These are phyloP conservation scores for Pseudognaphalium luteoalbum DNA, from an alignment of 129 eudicot genomes.

Conservation along the genomic window DNA sequence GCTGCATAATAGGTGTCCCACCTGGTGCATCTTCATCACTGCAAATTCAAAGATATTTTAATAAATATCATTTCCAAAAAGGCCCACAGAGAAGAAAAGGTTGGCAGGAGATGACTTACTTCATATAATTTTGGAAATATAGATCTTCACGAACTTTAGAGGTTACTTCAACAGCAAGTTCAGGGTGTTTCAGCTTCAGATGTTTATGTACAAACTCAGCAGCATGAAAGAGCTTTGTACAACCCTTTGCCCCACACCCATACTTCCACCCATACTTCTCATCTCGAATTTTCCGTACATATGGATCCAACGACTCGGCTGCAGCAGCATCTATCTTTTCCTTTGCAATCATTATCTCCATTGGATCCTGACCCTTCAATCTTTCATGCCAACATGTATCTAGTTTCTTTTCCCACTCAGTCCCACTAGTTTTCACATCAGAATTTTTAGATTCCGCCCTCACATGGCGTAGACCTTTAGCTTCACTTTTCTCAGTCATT, in stretches of 20 bases:
- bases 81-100: background rate
- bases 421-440: constrained; percentile 48
- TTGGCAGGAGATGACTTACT: constrained; percentile 41
- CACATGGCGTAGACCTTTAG: constrained; percentile 87
- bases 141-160: constrained; percentile 94
- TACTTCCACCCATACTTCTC: constrained; percentile 99
- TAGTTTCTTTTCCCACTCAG: constrained; percentile 86
- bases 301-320: constrained; percentile 85
- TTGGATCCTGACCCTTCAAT: constrained; percentile 81
- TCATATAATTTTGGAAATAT: constrained; percentile 92
- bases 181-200: constrained; percentile 91
- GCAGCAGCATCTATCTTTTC: constrained; percentile 96
- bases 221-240: constrained; percentile 98
- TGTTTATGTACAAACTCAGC: constrained; percentile 95
- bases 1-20: constrained; percentile 87
- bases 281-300: constrained; percentile 92
- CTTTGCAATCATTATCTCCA: constrained; percentile 90
- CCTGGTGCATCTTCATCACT: constrained; percentile 97
- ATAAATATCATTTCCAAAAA: constrained; percentile 8
- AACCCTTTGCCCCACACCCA: constrained; percentile 98
- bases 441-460: constrained; percentile 66
- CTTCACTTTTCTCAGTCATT: constrained; percentile 65
- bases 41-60: constrained; percentile 15
- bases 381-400: constrained; percentile 90
- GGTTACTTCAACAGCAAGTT: constrained; percentile 70